A percentile compares a stretch with the other conserved stretches of the same genome.
These are phyloP conservation scores for Coccinonectria pachysandricola DNA, from an alignment of 2,329 filamentous ascomycete species.

Conservation along the genomic window DNA sequence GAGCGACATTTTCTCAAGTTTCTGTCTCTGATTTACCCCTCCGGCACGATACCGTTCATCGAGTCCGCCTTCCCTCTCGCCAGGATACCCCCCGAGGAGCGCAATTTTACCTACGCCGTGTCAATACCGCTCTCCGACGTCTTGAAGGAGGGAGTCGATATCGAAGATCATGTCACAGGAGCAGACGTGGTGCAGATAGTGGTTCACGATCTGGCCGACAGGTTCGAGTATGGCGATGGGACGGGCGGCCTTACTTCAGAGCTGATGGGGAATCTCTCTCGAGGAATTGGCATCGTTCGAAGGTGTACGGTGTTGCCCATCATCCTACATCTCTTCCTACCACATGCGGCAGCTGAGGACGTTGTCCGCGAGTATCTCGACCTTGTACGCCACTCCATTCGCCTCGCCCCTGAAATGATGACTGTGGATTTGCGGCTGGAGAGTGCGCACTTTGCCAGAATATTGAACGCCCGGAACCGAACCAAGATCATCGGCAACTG, in stretches of 20 bases:
- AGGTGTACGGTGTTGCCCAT: constrained; percentile 52
- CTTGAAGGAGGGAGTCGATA: constrained; percentile 41
- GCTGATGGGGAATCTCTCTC: constrained; percentile 42
- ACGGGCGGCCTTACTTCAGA: constrained; percentile 13
- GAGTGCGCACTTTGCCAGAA: constrained; percentile 36
- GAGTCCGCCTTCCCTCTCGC: constrained; percentile 58
- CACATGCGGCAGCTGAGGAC: constrained; percentile 14
- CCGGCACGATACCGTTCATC: constrained; percentile 44
- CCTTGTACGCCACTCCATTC: constrained; percentile 48
- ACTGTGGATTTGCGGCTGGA: constrained; percentile 51
- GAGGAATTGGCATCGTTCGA: constrained; percentile 48
- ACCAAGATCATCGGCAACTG: constrained; percentile 54
- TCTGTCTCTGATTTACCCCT: constrained; percentile 48
- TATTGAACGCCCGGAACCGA: constrained; percentile 40
- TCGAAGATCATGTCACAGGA: constrained; percentile 56
- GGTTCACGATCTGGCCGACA: constrained; percentile 22
- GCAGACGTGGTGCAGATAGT: constrained; percentile 57
- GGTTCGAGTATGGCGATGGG: constrained; percentile 8
- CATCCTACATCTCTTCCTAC: constrained; percentile 39
- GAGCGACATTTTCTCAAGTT: constrained; percentile 63
- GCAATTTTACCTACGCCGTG: constrained; percentile 57
- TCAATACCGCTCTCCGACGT: constrained; percentile 50
- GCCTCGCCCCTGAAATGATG: constrained; percentile 52
- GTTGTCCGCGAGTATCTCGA: constrained; percentile 36
- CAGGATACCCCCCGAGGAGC: constrained; percentile 46